phyloP scores from a whole-genome alignment of 306 rosid species.

The Trichosanthes cucumerina region DNA sequence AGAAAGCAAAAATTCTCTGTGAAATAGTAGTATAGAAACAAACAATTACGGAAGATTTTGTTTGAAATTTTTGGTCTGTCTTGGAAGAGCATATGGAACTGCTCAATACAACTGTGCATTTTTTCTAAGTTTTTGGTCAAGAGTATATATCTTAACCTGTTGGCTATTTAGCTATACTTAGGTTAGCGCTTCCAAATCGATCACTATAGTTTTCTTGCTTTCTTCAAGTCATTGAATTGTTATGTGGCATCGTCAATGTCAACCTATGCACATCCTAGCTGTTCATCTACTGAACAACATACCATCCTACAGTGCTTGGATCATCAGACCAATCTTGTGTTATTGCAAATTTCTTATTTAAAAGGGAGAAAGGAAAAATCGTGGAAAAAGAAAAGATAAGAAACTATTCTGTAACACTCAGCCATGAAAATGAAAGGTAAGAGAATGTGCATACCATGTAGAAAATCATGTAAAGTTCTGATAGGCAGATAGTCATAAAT shows the following conservation, averaged over 20 bases:
- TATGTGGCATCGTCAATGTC: too few species aligned
- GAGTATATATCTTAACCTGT: too few species aligned
- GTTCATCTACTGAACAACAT: neutral
- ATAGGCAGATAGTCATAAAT: slow-evolving; percentile 75
- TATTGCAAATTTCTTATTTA: neutral
- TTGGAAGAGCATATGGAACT: neutral
- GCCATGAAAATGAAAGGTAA: neutral
- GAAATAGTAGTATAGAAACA: neutral
- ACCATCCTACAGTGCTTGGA: neutral
- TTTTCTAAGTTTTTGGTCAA: neutral
- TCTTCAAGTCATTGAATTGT: too few species aligned
- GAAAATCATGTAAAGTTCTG: slow-evolving; percentile 63
- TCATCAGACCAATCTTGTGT: neutral
- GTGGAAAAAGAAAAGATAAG: neutral
- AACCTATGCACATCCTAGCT: too few species aligned
- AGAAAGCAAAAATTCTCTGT: neutral
- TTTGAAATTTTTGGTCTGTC: neutral
- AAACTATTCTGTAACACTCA: neutral
- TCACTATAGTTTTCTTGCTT: too few species aligned
- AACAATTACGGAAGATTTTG: neutral
- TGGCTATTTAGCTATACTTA: too few species aligned
- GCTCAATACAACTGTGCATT: neutral
- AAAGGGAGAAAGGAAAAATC: neutral
- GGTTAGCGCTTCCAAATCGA: too few species aligned
- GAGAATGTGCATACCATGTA: slow-evolving; percentile 55